These are phyloP conservation scores for Pestalotiopsis sp. DNA, from an alignment of 2,329 filamentous ascomycete species.

Conservation along the genomic window DNA sequence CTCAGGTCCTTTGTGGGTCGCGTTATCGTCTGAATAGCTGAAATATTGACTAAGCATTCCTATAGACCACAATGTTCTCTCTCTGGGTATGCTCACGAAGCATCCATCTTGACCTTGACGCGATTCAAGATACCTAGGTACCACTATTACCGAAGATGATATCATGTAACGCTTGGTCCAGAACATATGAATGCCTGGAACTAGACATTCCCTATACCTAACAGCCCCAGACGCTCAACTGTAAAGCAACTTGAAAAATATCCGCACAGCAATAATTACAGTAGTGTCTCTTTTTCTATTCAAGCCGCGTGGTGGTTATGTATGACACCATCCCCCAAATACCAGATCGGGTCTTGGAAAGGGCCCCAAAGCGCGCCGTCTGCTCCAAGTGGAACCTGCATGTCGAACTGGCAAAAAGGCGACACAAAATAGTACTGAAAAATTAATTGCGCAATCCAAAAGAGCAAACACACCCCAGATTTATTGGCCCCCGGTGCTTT, in stretches of 20 bases:
- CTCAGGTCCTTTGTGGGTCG: no score
- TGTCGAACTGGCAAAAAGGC: neutral
- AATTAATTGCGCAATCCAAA: neutral
- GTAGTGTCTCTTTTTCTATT: neutral
- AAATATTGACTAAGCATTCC: no score
- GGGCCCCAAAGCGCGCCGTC: neutral
- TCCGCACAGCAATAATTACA: neutral
- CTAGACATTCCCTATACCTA: neutral
- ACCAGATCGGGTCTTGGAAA: neutral
- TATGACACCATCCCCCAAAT: neutral
- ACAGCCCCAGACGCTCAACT: no score
- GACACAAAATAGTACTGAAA: neutral
- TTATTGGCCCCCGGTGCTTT: neutral
- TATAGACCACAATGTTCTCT: no score
- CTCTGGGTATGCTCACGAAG: no score
- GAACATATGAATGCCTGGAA: neutral
- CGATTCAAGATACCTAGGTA: no score
- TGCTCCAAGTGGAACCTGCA: neutral
- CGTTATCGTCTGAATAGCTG: no score
- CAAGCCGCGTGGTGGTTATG: neutral
- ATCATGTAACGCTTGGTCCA: neutral
- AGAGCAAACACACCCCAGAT: neutral
- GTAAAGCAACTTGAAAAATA: no score
- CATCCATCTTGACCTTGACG: no score
- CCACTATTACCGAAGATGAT: neutral